Conservation (phyloP, 108 stramenopile genomes). For the Aurantiochytrium sp. region DNA sequence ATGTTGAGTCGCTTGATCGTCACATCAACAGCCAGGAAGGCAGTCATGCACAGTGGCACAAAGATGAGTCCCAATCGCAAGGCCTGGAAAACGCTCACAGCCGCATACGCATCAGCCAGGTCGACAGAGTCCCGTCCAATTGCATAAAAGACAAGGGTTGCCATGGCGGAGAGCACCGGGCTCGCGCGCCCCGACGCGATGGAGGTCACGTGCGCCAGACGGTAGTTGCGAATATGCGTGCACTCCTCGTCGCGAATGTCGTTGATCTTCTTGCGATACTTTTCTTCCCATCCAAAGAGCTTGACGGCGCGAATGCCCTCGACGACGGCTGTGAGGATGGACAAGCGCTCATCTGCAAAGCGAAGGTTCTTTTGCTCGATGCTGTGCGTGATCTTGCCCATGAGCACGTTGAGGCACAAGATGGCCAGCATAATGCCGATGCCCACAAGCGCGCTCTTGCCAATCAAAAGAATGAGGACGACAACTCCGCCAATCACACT, state of each 20-base stretch:
- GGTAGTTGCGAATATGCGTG: not conserved
- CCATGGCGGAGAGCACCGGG: constrained; percentile 3
- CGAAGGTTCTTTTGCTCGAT: not conserved
- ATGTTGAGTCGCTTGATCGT: not conserved
- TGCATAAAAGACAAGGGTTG: not conserved
- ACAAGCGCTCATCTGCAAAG: not conserved
- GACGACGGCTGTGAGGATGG: not conserved
- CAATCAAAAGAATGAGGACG: not conserved
- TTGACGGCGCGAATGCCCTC: constrained; percentile 18
- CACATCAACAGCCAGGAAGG: not conserved
- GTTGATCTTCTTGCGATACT: not conserved
- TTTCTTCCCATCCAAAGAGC: constrained; percentile 17
- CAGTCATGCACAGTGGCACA: not conserved
- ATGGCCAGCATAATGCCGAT: constrained; percentile 6
- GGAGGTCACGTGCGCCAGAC: not conserved
- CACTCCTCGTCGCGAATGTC: constrained; percentile 17
- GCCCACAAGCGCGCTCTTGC: not conserved
- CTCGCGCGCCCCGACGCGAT: constrained; percentile 7
- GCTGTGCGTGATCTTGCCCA: not conserved
- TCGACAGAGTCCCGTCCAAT: not conserved
- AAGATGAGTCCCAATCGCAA: not conserved
- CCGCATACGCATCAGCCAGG: not conserved
- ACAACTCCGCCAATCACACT: not conserved
- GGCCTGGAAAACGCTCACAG: constrained; percentile 5
- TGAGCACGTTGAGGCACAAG: not conserved